Base-by-base conservation (phyloP, 75 land plant genomes). In the Picea glauca region DNA sequence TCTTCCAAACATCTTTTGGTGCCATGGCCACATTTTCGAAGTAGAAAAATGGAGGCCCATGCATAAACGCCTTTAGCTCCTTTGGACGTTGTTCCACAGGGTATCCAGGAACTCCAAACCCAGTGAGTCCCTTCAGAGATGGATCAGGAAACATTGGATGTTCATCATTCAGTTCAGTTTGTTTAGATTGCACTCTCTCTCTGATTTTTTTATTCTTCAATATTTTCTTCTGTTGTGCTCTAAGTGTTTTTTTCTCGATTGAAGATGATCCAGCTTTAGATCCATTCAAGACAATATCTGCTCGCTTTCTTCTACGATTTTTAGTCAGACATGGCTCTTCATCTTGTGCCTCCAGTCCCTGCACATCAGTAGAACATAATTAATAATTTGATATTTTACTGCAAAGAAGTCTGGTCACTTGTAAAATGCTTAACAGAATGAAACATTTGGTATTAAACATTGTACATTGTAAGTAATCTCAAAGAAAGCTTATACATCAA, bases 11-110 rank as follows among this genome's bases (percentile, higher is more conserved):
- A 4, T 89, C 96, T 56, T 88, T 88, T 8, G 96, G 94, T 58
- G 90, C 87, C 64, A 87, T 78, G 1, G 94, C 91, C n/a, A 94
- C 94, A 80, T 94, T 90, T 60, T 94, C 97, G 81, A 83, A 94
- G 70, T 88, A 94, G 68, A 94, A 94, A 60, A 79, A 94, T 6
- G 96, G 96, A 33, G 92, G 93, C 26, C 98, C 94, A 12, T 40
- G 17, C 50, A 81, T 61, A 54, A 56, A 38, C 5, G 40, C 30
- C 15, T 74, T 79, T 6, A 80, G 18, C 26, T 80, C 26, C 35
- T 38, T 74, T 46, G 81, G 56, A 54, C 56, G 58, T 5, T 54
- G 40, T 57, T 3, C 54, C 15, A 46, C 76, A 77, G 13, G 4
- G 54, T 43, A 11, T 18, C 56, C 81, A 30, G 81, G 78, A 75